phyloP scores from a whole-genome alignment of 768 basidiomycete genomes.

The Mycena latifolia region DNA sequence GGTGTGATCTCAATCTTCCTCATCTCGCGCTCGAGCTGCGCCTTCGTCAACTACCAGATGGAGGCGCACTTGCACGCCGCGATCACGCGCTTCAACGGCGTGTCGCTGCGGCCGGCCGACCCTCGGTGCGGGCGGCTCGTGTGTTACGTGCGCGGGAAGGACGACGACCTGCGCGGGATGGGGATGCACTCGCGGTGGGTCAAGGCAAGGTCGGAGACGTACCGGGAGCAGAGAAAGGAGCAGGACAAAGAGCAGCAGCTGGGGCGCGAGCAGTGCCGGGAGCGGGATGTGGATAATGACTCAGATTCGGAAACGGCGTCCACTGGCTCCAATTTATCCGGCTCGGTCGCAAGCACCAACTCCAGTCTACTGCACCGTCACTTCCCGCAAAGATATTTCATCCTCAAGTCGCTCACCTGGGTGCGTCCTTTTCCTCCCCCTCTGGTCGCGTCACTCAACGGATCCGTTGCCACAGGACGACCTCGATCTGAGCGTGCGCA shows the following conservation, averaged over 20 bases:
- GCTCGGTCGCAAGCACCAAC: slow-evolving; percentile 1
- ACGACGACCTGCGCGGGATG: slow-evolving; percentile 88
- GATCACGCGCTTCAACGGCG: slow-evolving; percentile 79
- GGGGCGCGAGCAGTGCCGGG: neutral
- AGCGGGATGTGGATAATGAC: too few relatives aligned
- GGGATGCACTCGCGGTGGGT: slow-evolving; percentile 87
- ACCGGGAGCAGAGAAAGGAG: slow-evolving; percentile 42
- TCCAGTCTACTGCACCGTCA: slow-evolving; percentile 3
- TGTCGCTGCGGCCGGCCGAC: slow-evolving; percentile 74
- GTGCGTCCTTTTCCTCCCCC: neutral
- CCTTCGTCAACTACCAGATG: slow-evolving; percentile 89
- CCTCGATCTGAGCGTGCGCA: slow-evolving; percentile 82
- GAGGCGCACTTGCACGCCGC: slow-evolving; percentile 73
- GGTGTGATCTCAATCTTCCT: slow-evolving; percentile 88
- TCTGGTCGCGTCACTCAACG: too few relatives aligned
- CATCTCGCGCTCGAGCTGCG: slow-evolving; percentile 91
- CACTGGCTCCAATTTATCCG: neutral
- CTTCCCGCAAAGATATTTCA: slow-evolving; percentile 23
- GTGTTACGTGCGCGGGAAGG: slow-evolving; percentile 82
- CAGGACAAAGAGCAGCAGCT: slow-evolving; percentile 30
- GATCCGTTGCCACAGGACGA: slow-evolving; percentile 64
- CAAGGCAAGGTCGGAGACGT: slow-evolving; percentile 52
- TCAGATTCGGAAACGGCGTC: neutral
- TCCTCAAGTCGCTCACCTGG: slow-evolving; percentile 8
- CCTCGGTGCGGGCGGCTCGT: slow-evolving; percentile 81